phyloP scores from a whole-genome alignment of 2,329 filamentous ascomycete species.

The Dactylonectria estremocensis region DNA sequence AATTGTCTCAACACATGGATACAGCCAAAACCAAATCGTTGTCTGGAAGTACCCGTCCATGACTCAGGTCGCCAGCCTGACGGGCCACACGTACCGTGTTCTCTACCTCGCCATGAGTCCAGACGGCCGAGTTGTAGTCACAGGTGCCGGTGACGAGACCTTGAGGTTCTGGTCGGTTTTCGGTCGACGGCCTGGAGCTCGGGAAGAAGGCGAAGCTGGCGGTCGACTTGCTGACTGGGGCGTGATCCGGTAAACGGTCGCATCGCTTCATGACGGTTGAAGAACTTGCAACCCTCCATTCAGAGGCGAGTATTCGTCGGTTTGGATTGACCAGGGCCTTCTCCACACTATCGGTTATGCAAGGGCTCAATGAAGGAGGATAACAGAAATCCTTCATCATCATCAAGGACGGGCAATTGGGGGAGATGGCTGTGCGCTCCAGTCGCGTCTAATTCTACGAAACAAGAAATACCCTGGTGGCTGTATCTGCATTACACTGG shows the following conservation, averaged over 20 bases:
- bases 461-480: slow-evolving; percentile 42
- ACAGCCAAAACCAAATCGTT: slow-evolving; percentile 98
- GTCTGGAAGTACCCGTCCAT: slow-evolving; percentile 99
- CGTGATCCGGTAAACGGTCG: slow-evolving; percentile 75
- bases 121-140: slow-evolving; percentile 93
- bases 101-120: slow-evolving; percentile 98
- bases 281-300: no score
- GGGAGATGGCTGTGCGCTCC: slow-evolving; percentile 32
- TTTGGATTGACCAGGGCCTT: not conserved
- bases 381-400: slow-evolving; percentile 24
- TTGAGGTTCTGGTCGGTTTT: slow-evolving; percentile 98
- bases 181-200: slow-evolving; percentile 81
- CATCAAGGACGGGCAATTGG: slow-evolving; percentile 13
- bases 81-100: slow-evolving; percentile 96
- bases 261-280: not conserved
- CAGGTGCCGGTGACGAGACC: slow-evolving; percentile 96
- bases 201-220: slow-evolving; percentile 76
- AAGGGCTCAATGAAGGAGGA: not conserved
- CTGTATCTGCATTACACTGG: slow-evolving; percentile 50
- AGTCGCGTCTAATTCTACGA: slow-evolving; percentile 41
- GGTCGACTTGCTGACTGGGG: slow-evolving; percentile 83
- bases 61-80: slow-evolving; percentile 95
- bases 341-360: not conserved
- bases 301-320: not conserved
- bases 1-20: slow-evolving; percentile 96